Conservation (phyloP, 148 eudicot genomes). For the Spergularia marina region DNA sequence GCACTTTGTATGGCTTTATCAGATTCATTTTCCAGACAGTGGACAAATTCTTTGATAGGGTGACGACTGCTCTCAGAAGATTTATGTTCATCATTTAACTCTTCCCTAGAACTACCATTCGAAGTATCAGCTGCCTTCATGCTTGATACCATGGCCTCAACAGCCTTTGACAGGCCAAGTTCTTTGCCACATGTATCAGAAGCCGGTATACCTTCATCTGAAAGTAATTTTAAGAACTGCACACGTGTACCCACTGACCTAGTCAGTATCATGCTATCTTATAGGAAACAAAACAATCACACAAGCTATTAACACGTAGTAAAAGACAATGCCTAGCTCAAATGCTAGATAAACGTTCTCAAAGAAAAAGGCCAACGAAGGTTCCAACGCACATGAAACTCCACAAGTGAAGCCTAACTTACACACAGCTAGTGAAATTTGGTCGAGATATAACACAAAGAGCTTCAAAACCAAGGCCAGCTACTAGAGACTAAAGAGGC, state of each 20-base stretch:
- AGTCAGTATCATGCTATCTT: neutral
- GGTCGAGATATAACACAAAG: too few species aligned
- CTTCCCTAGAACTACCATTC: constrained; percentile 17
- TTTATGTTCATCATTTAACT: constrained; percentile 32
- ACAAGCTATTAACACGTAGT: neutral
- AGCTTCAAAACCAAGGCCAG: too few species aligned
- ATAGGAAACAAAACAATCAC: neutral
- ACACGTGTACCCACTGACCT: constrained; percentile 8
- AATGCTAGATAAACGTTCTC: neutral
- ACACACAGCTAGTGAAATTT: too few species aligned
- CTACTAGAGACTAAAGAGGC: too few species aligned
- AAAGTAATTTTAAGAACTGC: constrained; percentile 65
- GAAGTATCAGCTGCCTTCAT: constrained; percentile 41
- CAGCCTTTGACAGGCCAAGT: constrained; percentile 53
- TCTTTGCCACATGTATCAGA: constrained; percentile 48
- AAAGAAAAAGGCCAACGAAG: too few species aligned
- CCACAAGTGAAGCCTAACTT: too few species aligned
- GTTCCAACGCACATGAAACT: too few species aligned
- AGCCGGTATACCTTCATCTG: constrained; percentile 44
- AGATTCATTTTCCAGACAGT: constrained; percentile 13
- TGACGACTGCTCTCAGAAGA: constrained; percentile 35
- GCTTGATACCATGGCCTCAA: constrained; percentile 58
- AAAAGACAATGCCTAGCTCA: neutral
- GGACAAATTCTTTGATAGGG: constrained; percentile 22
- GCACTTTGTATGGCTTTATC: constrained; percentile 21